These are phyloP conservation scores for Rhipidocladum racemiflorum DNA, from an alignment of 176 grass and related monocot genomes.

Conservation along the genomic window DNA sequence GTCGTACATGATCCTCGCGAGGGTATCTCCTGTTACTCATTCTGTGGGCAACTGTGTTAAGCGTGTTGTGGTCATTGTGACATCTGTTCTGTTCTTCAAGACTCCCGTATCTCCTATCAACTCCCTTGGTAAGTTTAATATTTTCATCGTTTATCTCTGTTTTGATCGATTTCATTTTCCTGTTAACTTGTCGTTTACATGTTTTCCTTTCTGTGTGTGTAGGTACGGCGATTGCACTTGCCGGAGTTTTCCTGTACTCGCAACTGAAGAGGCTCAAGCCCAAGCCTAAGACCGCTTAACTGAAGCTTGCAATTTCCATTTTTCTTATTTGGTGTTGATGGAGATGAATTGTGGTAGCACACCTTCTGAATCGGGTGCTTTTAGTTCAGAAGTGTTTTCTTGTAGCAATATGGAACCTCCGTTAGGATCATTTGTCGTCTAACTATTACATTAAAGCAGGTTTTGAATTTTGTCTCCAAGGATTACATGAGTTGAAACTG, in stretches of 20 bases:
- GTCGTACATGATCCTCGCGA: slow-evolving; percentile 93
- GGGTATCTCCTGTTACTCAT: slow-evolving; percentile 85
- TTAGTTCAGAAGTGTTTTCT: not conserved
- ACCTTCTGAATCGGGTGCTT: not conserved
- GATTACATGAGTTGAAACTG: not conserved
- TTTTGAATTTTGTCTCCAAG: not conserved
- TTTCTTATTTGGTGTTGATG: not conserved
- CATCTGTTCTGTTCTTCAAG: slow-evolving; percentile 92
- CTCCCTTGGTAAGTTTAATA: slow-evolving; percentile 55
- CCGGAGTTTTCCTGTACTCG: slow-evolving; percentile 94
- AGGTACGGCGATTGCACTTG: slow-evolving; percentile 54
- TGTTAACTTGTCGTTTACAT: not conserved
- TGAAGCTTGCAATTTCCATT: not conserved
- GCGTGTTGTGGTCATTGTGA: slow-evolving; percentile 93
- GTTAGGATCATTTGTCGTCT: not conserved
- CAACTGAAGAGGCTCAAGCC: slow-evolving; percentile 88
- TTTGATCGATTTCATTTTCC: not conserved
- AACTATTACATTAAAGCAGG: not conserved
- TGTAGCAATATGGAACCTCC: not conserved
- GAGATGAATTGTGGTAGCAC: not conserved
- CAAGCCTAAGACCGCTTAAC: slow-evolving; percentile 73
- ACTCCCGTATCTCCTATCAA: slow-evolving; percentile 97
- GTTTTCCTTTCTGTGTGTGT: not conserved
- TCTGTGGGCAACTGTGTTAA: slow-evolving; percentile 97
- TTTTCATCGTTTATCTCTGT: not conserved